Conservation (phyloP, 2,329 filamentous ascomycete species). For the Rutstroemia sp. region DNA sequence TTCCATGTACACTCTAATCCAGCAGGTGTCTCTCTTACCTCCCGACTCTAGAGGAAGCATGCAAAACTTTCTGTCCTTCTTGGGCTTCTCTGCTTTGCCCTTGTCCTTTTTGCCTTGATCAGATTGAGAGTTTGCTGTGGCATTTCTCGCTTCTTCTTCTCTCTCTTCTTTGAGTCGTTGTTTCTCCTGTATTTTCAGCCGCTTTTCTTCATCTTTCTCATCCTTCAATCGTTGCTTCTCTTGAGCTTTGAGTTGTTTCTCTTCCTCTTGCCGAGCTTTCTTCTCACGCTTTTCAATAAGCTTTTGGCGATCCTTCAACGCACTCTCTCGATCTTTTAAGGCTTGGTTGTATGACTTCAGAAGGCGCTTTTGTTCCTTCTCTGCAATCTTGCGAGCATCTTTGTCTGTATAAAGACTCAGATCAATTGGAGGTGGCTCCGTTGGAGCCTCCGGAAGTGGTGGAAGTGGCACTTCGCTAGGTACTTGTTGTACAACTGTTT, state of each 20-base stretch:
- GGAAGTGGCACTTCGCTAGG: conserved; percentile 37
- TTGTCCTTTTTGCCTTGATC: conserved; percentile 24
- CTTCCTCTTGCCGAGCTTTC: conserved; percentile 34
- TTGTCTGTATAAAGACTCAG: conserved; percentile 53
- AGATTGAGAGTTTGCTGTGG: conserved; percentile 18
- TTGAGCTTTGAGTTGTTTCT: conserved; percentile 30
- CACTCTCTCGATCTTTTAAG: conserved; percentile 58
- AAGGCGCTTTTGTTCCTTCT: conserved; percentile 57
- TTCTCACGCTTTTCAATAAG: conserved; percentile 44
- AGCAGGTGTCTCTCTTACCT: conserved; percentile 58
- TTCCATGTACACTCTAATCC: conserved; percentile 75
- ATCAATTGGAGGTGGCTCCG: conserved; percentile 48
- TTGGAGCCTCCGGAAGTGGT: conserved; percentile 43
- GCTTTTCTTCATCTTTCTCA: conserved; percentile 28
- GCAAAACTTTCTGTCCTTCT: conserved; percentile 60
- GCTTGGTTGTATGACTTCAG: conserved; percentile 60
- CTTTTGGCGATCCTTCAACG: conserved; percentile 55
- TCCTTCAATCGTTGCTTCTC: conserved; percentile 28
- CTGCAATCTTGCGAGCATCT: conserved; percentile 57
- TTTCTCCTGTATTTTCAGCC: conserved; percentile 17
- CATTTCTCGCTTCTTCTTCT: conserved; percentile 26
- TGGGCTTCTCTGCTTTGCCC: conserved; percentile 21
- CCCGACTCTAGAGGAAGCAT: conserved; percentile 52
- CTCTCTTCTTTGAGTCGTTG: conserved; percentile 29
- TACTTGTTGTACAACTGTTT: background rate